Evolutionary conservation across 2,329 filamentous ascomycete species (phyloP).

Genomic region (Arachnopeziza araneosa): DNA sequence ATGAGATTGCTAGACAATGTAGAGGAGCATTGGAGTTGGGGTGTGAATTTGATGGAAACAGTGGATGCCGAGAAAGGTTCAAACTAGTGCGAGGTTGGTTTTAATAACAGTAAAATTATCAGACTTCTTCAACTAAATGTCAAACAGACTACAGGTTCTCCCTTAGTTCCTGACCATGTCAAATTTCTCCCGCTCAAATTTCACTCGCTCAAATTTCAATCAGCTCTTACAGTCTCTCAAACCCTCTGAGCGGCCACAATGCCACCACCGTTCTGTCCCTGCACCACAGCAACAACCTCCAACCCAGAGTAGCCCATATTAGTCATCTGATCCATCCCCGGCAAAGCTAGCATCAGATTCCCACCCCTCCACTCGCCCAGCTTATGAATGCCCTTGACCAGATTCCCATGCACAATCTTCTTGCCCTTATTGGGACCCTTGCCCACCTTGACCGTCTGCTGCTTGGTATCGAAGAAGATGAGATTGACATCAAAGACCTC

Average conservation of each 20-base stretch:
- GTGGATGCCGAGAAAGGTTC: neutral
- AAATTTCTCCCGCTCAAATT: no score
- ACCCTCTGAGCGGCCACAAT: constrained; percentile 1
- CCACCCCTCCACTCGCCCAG: constrained; percentile 34
- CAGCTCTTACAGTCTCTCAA: neutral
- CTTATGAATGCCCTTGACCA: constrained; percentile 30
- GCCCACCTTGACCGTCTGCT: constrained; percentile 29
- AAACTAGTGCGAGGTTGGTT: no score
- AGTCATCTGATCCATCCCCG: constrained; percentile 3
- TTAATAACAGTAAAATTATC: no score
- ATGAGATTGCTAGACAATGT: neutral
- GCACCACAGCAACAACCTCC: neutral
- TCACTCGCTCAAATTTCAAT: neutral
- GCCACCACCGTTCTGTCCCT: neutral
- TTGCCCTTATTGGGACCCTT: constrained; percentile 32
- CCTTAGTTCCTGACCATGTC: no score
- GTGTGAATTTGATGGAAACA: neutral
- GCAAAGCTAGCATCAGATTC: constrained; percentile 25
- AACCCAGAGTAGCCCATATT: neutral
- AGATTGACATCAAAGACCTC: constrained; percentile 4
- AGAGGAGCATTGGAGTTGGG: constrained; percentile 6
- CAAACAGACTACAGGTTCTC: no score
- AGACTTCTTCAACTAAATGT: no score
- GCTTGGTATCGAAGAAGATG: constrained; percentile 26
- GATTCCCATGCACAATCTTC: constrained; percentile 31